Evolutionary conservation across 2,329 filamentous ascomycete species (phyloP).

Genomic region (Cephalotrichum gorgonifer): DNA sequence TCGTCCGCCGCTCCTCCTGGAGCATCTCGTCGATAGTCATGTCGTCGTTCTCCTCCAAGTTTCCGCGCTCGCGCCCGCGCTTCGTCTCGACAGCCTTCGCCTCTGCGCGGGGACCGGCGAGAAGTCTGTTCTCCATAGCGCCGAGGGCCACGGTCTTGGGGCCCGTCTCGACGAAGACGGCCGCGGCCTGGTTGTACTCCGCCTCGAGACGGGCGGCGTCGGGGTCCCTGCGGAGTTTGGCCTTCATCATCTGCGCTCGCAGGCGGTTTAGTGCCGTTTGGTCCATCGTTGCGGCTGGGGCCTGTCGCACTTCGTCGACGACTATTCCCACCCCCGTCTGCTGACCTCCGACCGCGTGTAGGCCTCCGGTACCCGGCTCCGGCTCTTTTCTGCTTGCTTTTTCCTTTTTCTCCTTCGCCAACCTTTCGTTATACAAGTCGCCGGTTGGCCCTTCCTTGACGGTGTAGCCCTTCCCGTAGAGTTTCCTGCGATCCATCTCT

Average conservation of each 20-base stretch:
- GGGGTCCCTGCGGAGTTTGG: conserved; percentile 69
- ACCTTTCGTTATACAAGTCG: conserved; percentile 72
- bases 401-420: conserved; percentile 30
- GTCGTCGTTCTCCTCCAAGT: conserved; percentile 83
- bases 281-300: conserved; percentile 47
- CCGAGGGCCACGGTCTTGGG: conserved; percentile 62
- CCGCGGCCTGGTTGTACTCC: conserved; percentile 70
- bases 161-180: conserved; percentile 49
- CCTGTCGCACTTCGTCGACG: conserved; percentile 6
- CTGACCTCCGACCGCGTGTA: background rate
- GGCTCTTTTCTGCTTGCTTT: conserved; percentile 21
- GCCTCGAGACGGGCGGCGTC: conserved; percentile 69
- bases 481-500: conserved; percentile 74
- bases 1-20: conserved; percentile 80
- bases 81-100: conserved; percentile 70
- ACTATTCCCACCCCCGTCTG: background rate
- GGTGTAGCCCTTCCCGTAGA: conserved; percentile 77
- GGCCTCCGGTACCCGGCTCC: conserved; percentile 12
- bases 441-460: conserved; percentile 81
- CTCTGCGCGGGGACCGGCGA: conserved; percentile 64
- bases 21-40: conserved; percentile 98
- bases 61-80: conserved; percentile 72
- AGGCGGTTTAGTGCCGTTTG: conserved; percentile 78
- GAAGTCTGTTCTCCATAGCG: conserved; percentile 80
- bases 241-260: conserved; percentile 92